phyloP scores from a whole-genome alignment of 352 stramenopile species.

The Pythium graminicola region DNA sequence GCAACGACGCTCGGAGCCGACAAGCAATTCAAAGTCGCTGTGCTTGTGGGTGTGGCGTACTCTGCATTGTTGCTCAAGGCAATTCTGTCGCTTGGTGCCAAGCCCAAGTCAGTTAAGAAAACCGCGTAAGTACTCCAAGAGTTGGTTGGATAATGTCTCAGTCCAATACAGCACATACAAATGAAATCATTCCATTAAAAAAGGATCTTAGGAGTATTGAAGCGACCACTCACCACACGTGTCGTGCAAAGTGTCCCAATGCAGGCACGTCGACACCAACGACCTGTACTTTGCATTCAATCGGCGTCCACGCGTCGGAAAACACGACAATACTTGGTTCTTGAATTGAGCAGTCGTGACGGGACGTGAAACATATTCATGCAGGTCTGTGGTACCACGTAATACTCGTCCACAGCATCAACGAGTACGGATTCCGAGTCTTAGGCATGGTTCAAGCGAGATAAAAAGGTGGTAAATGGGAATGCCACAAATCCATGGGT shows the following conservation, averaged over 20 bases:
- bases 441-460: neutral
- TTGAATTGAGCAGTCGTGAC: no score
- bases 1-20: slow-evolving; percentile 33
- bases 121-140: neutral
- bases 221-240: no score
- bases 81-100: slow-evolving; percentile 14
- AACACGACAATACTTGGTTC: no score
- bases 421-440: neutral
- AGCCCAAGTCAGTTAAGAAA: slow-evolving; percentile 23
- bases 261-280: no score
- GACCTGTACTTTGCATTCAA: no score
- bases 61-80: slow-evolving; percentile 40
- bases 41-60: slow-evolving; percentile 36
- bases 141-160: neutral
- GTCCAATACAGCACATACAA: neutral
- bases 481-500: neutral
- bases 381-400: no score
- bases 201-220: no score
- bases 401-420: no score
- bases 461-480: neutral
- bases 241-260: no score
- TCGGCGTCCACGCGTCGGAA: no score
- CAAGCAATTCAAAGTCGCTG: slow-evolving; percentile 42
- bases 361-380: no score
- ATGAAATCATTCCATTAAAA: neutral